Base-by-base conservation (phyloP, 1,139 yeast genomes). In the Kluyveromyces sp. region DNA sequence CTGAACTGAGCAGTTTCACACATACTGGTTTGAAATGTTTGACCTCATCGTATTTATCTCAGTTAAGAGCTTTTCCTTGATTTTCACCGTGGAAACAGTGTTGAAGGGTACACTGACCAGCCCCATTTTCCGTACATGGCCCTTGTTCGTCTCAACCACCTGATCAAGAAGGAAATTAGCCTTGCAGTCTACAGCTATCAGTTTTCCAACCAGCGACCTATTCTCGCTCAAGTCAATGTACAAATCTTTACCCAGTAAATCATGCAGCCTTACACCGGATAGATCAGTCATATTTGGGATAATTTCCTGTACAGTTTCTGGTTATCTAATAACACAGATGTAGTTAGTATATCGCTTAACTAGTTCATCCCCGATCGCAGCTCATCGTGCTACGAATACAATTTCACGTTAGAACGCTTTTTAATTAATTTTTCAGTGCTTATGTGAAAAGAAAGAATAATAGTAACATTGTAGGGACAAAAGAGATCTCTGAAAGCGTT, bases 111-210 rank as follows among this genome's bases (percentile, higher is more conserved):
- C 60, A 47, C 64, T 60, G 6, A 61, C 63, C 8, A 61, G 44
- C 2, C 65, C 65, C 42, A 61, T 47, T 25, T 44, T 42, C 19
- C 57, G 44, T 36, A 42, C 26, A 17, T 37, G 33, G 12, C 40
- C 39, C 2, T 41, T 44, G 13, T 46, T 40, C 17, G 40, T 45
- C 42, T 61, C 64, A 31, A 46, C 50, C 38, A 58, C 64, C 41
- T 53, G 50, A 45, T 59, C 62, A 13, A 61, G 45, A 26, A 61
- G 46, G 3, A 59, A 34, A 38, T 61, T 61, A 36, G 53, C 47
- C 34, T 56, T 56, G 9, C 60, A 55, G 32, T 61, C 65, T 16
- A 56, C 44, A 4, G 64, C 65, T 13, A 58, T 58, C 12, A 61
- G 43, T 11, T 46, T 51, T 4, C 65, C 65, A 15, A 39, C 47